phyloP scores from a whole-genome alignment of 768 basidiomycete species.

The Gymnopilus dilepis region DNA sequence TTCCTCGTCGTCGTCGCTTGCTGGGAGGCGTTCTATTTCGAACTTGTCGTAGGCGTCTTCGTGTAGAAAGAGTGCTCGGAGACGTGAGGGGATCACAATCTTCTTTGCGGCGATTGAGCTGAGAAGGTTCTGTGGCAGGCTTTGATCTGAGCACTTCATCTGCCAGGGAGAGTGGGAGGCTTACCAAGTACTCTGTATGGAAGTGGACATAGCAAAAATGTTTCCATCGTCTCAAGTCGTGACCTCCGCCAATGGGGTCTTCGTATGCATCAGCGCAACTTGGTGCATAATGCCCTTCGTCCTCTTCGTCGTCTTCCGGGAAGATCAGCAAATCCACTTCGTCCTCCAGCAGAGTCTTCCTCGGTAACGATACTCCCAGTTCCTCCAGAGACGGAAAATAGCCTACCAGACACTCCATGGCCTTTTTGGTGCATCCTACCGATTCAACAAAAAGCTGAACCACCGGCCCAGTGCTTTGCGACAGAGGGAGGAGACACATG shows the following conservation, averaged over 20 bases:
- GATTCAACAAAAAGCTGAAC: background rate
- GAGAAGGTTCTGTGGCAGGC: no score
- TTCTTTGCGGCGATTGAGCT: no score
- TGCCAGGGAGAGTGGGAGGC: no score
- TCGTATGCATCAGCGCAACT: background rate
- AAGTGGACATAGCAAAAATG: background rate
- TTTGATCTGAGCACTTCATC: no score
- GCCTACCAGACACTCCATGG: background rate
- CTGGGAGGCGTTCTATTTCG: no score
- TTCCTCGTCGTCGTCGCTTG: no score
- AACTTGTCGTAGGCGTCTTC: no score
- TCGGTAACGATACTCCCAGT: background rate
- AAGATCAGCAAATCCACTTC: no score
- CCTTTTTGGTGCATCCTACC: background rate
- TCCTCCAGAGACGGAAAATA: background rate
- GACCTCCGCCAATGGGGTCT: background rate
- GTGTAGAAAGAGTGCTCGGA: no score
- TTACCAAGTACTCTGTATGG: background rate
- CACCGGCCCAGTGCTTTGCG: slow-evolving; percentile 1
- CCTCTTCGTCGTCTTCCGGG: background rate
- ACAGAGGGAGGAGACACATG: background rate
- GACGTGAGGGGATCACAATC: no score
- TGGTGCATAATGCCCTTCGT: background rate
- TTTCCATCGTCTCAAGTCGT: background rate
- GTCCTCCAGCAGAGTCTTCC: no score